Percentiles rank a stretch among this genome's conserved stretches.
These are phyloP conservation scores for Leccinum disarticulatum DNA, from an alignment of 768 basidiomycete genomes.

Conservation along the genomic window DNA sequence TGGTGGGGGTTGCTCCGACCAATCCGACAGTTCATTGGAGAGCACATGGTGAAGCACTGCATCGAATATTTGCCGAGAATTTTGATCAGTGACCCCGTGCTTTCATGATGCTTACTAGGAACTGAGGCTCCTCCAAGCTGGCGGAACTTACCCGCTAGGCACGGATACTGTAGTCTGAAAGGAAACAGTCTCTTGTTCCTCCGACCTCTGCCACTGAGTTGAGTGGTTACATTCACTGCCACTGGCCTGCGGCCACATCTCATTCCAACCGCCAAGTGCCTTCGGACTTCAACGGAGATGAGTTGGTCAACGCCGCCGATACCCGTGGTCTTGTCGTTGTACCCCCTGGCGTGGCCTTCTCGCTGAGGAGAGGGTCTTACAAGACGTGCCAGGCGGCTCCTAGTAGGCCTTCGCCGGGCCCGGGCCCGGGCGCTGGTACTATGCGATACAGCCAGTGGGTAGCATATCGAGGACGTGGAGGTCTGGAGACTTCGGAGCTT, in stretches of 20 bases:
- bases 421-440: too few species aligned
- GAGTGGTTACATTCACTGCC: background rate
- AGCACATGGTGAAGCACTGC: slow-evolving; percentile 84
- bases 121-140: background rate
- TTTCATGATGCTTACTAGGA: background rate
- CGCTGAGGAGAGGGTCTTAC: background rate
- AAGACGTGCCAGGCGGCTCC: background rate
- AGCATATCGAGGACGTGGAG: background rate
- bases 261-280: background rate
- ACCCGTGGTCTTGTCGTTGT: background rate
- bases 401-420: too few species aligned
- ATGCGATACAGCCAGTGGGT: too few species aligned
- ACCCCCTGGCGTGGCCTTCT: background rate
- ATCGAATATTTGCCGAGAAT: slow-evolving; percentile 87
- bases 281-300: background rate
- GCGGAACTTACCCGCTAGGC: background rate
- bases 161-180: background rate
- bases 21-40: slow-evolving; percentile 45
- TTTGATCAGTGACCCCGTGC: background rate
- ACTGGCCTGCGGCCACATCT: background rate
- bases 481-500: background rate
- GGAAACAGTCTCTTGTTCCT: background rate
- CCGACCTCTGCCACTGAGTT: background rate
- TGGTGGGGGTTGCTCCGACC: too few species aligned
- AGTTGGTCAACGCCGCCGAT: background rate